Conservation (phyloP, 208 protist species). For the Angomonas desouzai region DNA sequence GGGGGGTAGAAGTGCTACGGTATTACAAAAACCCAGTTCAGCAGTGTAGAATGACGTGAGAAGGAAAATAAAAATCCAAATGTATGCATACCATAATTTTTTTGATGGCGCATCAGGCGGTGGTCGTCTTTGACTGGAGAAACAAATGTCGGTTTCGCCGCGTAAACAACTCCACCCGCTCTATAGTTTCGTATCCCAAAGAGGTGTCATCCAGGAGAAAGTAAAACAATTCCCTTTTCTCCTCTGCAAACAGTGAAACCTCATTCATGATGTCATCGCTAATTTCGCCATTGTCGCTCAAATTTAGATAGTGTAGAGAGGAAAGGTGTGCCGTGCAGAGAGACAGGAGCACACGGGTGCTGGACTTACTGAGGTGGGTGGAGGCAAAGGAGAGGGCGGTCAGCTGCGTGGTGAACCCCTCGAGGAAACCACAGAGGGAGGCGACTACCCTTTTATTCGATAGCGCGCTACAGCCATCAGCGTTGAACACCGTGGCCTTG, state of each 20-base stretch:
- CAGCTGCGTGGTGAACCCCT: conserved; percentile 19
- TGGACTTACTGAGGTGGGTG: conserved; percentile 18
- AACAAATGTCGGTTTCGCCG: neutral
- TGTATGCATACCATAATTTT: no score
- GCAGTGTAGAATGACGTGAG: conserved; percentile 1
- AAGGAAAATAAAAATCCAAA: neutral
- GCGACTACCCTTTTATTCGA: conserved; percentile 15
- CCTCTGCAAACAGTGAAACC: neutral
- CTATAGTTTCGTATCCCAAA: conserved; percentile 4
- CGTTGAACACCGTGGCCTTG: neutral
- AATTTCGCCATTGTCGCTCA: conserved; percentile 25
- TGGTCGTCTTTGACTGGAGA: no score
- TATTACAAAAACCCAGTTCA: no score
- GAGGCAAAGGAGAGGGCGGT: conserved; percentile 19
- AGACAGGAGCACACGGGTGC: conserved; percentile 24
- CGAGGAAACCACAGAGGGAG: conserved; percentile 24
- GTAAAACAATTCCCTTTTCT: neutral
- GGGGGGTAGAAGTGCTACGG: neutral
- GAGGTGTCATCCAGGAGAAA: conserved; percentile 21
- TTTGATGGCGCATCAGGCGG: no score
- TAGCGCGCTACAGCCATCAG: conserved; percentile 7
- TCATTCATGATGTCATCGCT: conserved; percentile 12
- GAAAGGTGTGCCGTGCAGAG: conserved; percentile 45
- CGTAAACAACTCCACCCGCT: conserved; percentile 1
- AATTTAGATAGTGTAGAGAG: conserved; percentile 24